Evolutionary conservation across 768 basidiomycete species (phyloP).

Genomic region (Leucocoprinus leucothites): DNA sequence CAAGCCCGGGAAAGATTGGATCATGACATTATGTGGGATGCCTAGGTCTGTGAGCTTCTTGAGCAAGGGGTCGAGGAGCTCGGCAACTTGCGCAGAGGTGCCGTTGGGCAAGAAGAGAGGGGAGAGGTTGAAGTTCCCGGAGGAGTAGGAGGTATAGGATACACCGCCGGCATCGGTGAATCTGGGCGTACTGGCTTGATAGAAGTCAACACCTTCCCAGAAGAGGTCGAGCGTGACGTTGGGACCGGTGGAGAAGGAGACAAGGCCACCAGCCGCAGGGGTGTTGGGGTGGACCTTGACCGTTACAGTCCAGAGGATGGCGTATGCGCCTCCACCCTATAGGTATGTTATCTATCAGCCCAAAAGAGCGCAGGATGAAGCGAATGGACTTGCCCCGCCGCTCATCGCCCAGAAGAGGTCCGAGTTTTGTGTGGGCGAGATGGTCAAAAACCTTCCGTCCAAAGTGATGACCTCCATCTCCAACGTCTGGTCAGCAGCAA

Average conservation of each 20-base stretch:
- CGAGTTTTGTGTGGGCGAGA: conserved; percentile 31
- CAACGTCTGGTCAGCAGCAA: conserved; percentile 27
- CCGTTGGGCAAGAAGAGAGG: conserved; percentile 13
- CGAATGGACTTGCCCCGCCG: conserved; percentile 30
- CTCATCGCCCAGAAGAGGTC: conserved; percentile 45
- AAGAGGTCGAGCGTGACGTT: conserved; percentile 3
- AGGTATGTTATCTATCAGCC: too few relatives aligned
- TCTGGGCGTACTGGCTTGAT: conserved; percentile 13
- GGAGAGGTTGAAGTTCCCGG: too few relatives aligned
- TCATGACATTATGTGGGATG: too few relatives aligned
- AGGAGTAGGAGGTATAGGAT: conserved; percentile 10
- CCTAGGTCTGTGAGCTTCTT: too few relatives aligned
- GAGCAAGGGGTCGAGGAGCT: too few relatives aligned
- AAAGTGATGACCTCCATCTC: conserved; percentile 40
- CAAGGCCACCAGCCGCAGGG: conserved; percentile 11
- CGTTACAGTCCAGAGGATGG: conserved; percentile 13
- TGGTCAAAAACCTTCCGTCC: conserved; percentile 31
- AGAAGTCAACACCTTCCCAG: conserved; percentile 14
- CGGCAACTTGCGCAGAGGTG: not conserved
- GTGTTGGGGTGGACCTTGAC: conserved; percentile 16
- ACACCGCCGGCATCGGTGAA: conserved; percentile 10
- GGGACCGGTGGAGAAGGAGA: conserved; percentile 2
- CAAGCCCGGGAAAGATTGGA: too few relatives aligned
- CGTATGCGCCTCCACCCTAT: conserved; percentile 11
- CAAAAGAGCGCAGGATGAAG: too few relatives aligned